Evolutionary conservation across 2,329 filamentous ascomycete species (phyloP).

Genomic region (Fusarium domesticum): DNA sequence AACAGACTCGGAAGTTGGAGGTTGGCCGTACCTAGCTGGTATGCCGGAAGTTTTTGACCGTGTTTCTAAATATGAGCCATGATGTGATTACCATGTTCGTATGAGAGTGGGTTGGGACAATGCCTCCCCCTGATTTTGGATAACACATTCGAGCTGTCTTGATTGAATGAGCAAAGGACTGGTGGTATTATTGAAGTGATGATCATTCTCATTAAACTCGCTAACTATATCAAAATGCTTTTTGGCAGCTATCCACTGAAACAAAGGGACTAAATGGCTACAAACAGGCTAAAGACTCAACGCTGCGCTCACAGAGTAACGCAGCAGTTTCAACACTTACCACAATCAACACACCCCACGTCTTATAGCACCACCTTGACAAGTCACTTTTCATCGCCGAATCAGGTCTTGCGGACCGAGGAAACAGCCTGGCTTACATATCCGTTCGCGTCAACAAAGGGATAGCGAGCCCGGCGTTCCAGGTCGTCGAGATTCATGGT

Average conservation of each 20-base stretch:
- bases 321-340: background rate
- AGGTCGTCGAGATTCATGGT: conserved; percentile 78
- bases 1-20: background rate
- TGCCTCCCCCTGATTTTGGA: too few species aligned
- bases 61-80: too few species aligned
- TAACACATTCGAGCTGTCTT: too few species aligned
- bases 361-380: conserved; percentile 7
- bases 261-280: background rate
- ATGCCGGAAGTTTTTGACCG: conserved; percentile 1
- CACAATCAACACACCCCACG: background rate
- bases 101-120: too few species aligned
- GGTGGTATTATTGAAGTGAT: background rate
- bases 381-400: background rate
- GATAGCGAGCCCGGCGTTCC: conserved; percentile 72
- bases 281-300: background rate
- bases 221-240: background rate
- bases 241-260: background rate
- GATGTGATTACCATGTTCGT: too few species aligned
- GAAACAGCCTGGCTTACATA: conserved; percentile 44
- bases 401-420: conserved; percentile 30
- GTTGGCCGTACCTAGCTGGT: background rate
- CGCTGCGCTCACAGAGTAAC: background rate
- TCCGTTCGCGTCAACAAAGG: conserved; percentile 57
- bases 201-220: background rate
- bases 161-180: too few species aligned